Percentiles rank a stretch among this genome's conserved stretches.
Evolutionary conservation across 306 rosid species (phyloP).

Genomic region (Corylus americana): DNA sequence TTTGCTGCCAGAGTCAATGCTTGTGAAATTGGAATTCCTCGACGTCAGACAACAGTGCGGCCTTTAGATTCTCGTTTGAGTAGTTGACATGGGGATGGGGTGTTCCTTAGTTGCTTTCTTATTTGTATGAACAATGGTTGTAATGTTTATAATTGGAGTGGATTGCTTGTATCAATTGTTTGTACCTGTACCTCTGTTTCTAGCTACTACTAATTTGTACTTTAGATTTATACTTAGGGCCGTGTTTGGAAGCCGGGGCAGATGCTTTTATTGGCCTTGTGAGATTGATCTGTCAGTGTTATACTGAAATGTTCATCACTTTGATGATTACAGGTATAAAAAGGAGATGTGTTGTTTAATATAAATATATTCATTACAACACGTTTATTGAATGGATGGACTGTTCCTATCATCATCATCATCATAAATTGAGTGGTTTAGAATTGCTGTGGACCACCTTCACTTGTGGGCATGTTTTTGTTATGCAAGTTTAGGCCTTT

Average conservation of each 20-base stretch:
- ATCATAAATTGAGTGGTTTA: too few species aligned
- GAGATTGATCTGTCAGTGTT: slow-evolving; percentile 2
- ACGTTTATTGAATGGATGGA: background rate
- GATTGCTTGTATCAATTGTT: slow-evolving; percentile 34
- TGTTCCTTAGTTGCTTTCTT: background rate
- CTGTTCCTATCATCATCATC: background rate
- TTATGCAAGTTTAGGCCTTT: background rate
- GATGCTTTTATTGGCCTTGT: background rate
- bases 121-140: slow-evolving; percentile 17
- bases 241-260: slow-evolving; percentile 11
- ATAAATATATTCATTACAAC: background rate
- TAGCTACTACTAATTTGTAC: slow-evolving; percentile 38
- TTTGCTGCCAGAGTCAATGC: slow-evolving; percentile 93
- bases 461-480: background rate
- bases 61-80: slow-evolving; percentile 61
- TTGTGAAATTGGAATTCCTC: slow-evolving; percentile 85
- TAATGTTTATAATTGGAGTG: slow-evolving; percentile 22
- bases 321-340: background rate
- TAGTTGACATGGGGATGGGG: slow-evolving; percentile 34
- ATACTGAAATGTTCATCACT: slow-evolving; percentile 7
- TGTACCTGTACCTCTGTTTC: slow-evolving; percentile 37
- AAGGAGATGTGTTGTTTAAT: background rate
- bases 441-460: background rate
- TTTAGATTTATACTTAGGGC: slow-evolving; percentile 7
- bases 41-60: slow-evolving; percentile 62